Base-by-base conservation (phyloP, 768 basidiomycete genomes). In the Tulasnella sp. region DNA sequence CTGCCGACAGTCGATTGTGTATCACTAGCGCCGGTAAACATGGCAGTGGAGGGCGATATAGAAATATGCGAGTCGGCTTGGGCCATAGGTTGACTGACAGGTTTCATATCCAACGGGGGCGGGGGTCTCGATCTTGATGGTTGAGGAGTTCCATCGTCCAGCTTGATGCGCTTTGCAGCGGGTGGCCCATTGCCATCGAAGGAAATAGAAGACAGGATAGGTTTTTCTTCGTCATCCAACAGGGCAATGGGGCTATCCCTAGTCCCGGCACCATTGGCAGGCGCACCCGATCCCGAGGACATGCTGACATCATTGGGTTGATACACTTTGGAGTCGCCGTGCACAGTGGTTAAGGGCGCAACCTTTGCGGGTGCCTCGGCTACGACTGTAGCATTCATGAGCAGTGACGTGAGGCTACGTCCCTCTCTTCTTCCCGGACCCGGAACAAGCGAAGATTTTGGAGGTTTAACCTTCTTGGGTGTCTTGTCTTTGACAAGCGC, bases 401-500 rank as follows among this genome's bases (percentile, higher is more conserved):
- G 41, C 41, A 57, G 34, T 27, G 40, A 21, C 25, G 55, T 45
- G 27, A 57, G 29, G 15, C 42, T 57, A 1, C 42, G 55, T 21
- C 52, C 52, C 17, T 53, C 27, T 27, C 35, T 17, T 21, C 39
- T 39, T 25, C 52, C 39, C n/a, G 39, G 36, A 12, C 39, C 36
- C n/a, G 39, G 52, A n/a, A 39, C 46, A n/a, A 19, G n/a, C 17
- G 40, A 2, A 7, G 40, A 25, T 15, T 29, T 36, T n/a, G 55
- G 32, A 2, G 31, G 19, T 15, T 29, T 57, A 12, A 32, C n/a
- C 25, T 57, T 57, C 32, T 57, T 45, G 6, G 55, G 55, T 6
- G 54, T 69, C 72, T 81, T 82, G 71, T 91, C 85, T 66, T 85
- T 86, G 64, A 90, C 73, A 11, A 97, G 68, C 3, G 89, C 89